A percentile compares a stretch with the other conserved stretches of the same genome.
These are phyloP conservation scores for Pisolithus orientalis DNA, from an alignment of 768 basidiomycete genomes.

Conservation along the genomic window DNA sequence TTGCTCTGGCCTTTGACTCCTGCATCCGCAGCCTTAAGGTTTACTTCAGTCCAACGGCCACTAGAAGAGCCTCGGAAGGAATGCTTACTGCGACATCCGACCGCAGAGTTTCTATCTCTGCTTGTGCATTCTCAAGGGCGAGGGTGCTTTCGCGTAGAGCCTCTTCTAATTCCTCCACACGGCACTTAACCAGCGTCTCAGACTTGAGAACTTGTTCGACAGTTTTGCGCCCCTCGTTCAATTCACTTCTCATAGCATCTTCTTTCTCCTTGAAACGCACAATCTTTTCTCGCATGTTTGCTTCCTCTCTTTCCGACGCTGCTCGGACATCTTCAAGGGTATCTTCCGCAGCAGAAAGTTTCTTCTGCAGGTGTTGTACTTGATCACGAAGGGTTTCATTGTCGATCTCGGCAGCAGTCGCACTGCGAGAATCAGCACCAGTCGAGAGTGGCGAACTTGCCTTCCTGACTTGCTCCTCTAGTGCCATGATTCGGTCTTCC, in stretches of 20 bases:
- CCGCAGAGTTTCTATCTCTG: slow-evolving; percentile 79
- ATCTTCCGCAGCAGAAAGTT: slow-evolving; percentile 74
- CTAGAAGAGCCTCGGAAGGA: neutral
- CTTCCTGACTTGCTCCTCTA: slow-evolving; percentile 47
- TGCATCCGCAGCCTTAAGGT: slow-evolving; percentile 40
- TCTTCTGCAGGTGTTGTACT: slow-evolving; percentile 78
- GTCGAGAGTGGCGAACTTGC: slow-evolving; percentile 28
- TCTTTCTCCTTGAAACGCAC: slow-evolving; percentile 69
- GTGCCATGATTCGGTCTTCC: slow-evolving; percentile 52
- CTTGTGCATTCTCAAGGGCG: slow-evolving; percentile 83
- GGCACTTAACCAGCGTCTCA: slow-evolving; percentile 53
- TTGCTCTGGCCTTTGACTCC: slow-evolving; percentile 34
- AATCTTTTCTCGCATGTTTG: slow-evolving; percentile 53
- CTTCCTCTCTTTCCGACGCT: slow-evolving; percentile 71
- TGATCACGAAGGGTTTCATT: slow-evolving; percentile 91
- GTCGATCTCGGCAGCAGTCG: slow-evolving; percentile 81
- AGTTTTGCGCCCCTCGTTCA: slow-evolving; percentile 58
- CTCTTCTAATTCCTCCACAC: slow-evolving; percentile 83
- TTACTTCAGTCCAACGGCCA: neutral
- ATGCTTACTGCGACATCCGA: slow-evolving; percentile 59
- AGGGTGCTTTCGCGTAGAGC: slow-evolving; percentile 82
- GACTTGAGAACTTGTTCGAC: slow-evolving; percentile 56
- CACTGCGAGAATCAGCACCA: slow-evolving; percentile 30
- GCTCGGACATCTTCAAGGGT: slow-evolving; percentile 70
- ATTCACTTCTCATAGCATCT: slow-evolving; percentile 62